These are phyloP conservation scores for Angomonas desouzai DNA, from an alignment of 208 protist species.

Conservation along the genomic window DNA sequence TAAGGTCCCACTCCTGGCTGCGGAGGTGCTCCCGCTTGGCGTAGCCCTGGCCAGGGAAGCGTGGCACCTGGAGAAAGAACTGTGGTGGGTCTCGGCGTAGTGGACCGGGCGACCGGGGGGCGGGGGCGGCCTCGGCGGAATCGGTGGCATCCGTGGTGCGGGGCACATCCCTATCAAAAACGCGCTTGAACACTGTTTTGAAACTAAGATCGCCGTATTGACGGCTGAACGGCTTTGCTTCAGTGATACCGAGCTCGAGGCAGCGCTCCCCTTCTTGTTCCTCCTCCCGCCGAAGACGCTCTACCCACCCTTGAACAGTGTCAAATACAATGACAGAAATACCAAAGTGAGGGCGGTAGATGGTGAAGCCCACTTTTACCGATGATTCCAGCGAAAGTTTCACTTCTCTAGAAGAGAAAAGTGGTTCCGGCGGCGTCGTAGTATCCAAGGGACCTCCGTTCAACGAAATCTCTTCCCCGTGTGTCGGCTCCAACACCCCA, in stretches of 20 bases:
- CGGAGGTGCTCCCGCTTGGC: constrained; percentile 27
- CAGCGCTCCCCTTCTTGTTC: constrained; percentile 8
- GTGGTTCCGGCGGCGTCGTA: constrained; percentile 22
- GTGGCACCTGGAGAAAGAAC: constrained; percentile 26
- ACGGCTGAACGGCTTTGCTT: constrained; percentile 26
- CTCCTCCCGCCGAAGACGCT: constrained; percentile 16
- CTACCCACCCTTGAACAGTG: constrained; percentile 25
- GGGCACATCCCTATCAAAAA: constrained; percentile 30
- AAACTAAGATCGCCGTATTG: constrained; percentile 30
- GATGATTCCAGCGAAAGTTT: constrained; percentile 28
- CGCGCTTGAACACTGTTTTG: constrained; percentile 30
- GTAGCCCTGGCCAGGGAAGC: constrained; percentile 45
- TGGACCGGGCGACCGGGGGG: constrained; percentile 15
- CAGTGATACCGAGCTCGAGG: constrained; percentile 28
- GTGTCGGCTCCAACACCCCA: neutral
- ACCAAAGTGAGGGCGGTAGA: constrained; percentile 31
- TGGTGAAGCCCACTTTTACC: constrained; percentile 37
- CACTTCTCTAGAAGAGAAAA: constrained; percentile 27
- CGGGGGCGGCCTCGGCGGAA: constrained; percentile 10
- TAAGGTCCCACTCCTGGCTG: constrained; percentile 21
- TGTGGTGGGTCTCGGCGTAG: constrained; percentile 21
- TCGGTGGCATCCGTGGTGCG: constrained; percentile 15
- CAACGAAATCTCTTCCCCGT: neutral
- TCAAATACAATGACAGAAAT: constrained; percentile 41
- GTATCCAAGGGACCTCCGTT: constrained; percentile 18